A percentile compares a stretch with the other conserved stretches of the same genome.
These are phyloP conservation scores for Pelagophyceae sp. DNA, from an alignment of 352 stramenopile species.

Conservation along the genomic window DNA sequence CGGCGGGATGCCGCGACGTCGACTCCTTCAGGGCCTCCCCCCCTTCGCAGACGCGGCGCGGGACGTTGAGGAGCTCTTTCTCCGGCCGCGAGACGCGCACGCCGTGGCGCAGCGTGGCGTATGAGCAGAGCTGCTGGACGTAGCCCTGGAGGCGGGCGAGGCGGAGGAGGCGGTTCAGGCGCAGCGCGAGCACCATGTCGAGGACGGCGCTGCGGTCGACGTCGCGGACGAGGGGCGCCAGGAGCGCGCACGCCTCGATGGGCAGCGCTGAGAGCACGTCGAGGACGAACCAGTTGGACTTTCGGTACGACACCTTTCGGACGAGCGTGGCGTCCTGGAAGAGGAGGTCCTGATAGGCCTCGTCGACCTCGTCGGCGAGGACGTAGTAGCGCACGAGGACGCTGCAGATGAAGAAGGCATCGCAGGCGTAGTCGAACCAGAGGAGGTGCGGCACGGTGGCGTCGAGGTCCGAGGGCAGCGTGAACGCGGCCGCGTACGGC, in stretches of 20 bases:
- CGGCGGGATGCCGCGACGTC: too few relatives aligned
- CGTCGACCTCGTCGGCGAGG: neutral
- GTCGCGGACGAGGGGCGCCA: neutral
- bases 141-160: neutral
- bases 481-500: conserved; percentile 39
- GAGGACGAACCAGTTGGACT: neutral
- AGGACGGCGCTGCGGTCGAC: neutral
- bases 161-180: conserved; percentile 16
- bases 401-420: conserved; percentile 46
- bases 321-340: neutral
- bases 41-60: too few relatives aligned
- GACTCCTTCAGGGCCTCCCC: too few relatives aligned
- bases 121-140: neutral
- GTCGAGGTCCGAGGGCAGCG: conserved; percentile 18
- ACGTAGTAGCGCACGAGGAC: conserved; percentile 35
- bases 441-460: conserved; percentile 2
- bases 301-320: neutral
- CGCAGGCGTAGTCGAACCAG: conserved; percentile 40
- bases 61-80: neutral
- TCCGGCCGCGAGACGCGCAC: neutral
- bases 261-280: neutral
- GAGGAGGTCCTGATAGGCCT: neutral
- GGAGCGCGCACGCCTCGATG: neutral
- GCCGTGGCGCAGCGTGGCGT: neutral
- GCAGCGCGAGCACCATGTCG: neutral